These are phyloP conservation scores for Coffea humblotiana DNA, from an alignment of 305 asterid species.

Conservation along the genomic window DNA sequence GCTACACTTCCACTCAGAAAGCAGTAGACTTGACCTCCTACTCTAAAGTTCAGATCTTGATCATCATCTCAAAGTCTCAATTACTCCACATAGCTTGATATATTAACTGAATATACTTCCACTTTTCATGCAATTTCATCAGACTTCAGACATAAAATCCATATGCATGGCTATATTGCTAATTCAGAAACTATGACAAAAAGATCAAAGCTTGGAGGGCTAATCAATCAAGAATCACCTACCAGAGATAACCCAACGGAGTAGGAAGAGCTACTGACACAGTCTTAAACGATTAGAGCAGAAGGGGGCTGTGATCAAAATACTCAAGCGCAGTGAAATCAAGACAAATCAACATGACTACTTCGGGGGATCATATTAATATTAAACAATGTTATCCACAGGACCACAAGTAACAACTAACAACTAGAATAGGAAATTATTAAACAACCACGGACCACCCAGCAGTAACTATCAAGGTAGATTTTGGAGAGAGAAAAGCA, in stretches of 20 bases:
- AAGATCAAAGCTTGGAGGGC: background rate
- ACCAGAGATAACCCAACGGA: slow-evolving; percentile 17
- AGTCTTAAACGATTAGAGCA: slow-evolving; percentile 28
- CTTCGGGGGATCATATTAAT: slow-evolving; percentile 2
- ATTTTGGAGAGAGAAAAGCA: background rate
- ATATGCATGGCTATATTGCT: background rate
- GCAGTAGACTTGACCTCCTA: background rate
- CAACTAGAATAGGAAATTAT: background rate
- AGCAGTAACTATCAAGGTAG: slow-evolving; percentile 4
- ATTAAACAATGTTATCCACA: slow-evolving; percentile 37
- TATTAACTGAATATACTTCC: background rate
- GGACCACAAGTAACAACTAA: slow-evolving; percentile 36
- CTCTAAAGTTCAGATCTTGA: slow-evolving; percentile 4
- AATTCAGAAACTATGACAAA: background rate
- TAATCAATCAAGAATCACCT: slow-evolving; percentile 17
- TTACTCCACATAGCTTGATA: background rate
- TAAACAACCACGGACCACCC: background rate
- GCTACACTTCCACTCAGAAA: background rate
- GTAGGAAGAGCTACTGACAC: slow-evolving; percentile 24
- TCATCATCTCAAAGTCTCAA: background rate
- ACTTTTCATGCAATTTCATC: slow-evolving; percentile 4
- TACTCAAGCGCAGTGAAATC: slow-evolving; percentile 22
- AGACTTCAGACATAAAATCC: background rate
- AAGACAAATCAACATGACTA: slow-evolving; percentile 33
- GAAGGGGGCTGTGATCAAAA: slow-evolving; percentile 31